Conservation (phyloP, 2,329 filamentous ascomycete species). For the Hypoxylon sp. region DNA sequence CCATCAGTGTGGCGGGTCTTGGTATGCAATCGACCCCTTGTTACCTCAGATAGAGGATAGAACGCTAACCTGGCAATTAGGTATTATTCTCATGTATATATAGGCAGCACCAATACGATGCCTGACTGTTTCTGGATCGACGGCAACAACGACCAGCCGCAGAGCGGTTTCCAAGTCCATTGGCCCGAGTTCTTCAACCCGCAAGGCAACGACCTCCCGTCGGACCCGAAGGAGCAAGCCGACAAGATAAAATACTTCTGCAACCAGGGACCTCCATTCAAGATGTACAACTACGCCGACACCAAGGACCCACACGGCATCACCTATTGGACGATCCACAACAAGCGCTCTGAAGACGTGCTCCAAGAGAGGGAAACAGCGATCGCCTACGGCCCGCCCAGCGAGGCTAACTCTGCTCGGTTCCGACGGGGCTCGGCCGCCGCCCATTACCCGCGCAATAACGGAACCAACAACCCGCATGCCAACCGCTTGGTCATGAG, state of each 20-base stretch:
- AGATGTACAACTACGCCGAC: slow-evolving; percentile 42
- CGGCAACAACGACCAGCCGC: slow-evolving; percentile 46
- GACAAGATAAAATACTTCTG: slow-evolving; percentile 45
- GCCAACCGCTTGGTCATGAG: slow-evolving; percentile 43
- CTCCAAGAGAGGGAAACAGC: neutral
- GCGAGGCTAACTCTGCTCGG: slow-evolving; percentile 32
- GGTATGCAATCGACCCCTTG: slow-evolving; percentile 27
- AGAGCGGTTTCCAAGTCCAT: slow-evolving; percentile 54
- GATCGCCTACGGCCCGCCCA: slow-evolving; percentile 29
- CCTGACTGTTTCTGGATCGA: slow-evolving; percentile 51
- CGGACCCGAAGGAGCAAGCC: slow-evolving; percentile 24
- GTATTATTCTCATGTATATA: slow-evolving; percentile 48
- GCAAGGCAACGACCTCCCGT: slow-evolving; percentile 19
- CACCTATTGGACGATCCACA: slow-evolving; percentile 35
- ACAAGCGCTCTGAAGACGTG: slow-evolving; percentile 25
- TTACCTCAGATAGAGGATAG: neutral
- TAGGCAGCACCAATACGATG: slow-evolving; percentile 32
- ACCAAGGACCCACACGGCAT: slow-evolving; percentile 37
- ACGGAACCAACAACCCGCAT: slow-evolving; percentile 14
- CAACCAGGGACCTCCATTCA: slow-evolving; percentile 41
- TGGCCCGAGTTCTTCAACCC: slow-evolving; percentile 50
- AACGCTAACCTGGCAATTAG: neutral
- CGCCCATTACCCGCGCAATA: slow-evolving; percentile 9
- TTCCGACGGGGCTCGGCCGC: slow-evolving; percentile 20
- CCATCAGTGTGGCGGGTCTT: slow-evolving; percentile 44